These are phyloP conservation scores for Backusella mclennaniae DNA, from an alignment of 192 early-diverging fungal genomes.

Conservation along the genomic window DNA sequence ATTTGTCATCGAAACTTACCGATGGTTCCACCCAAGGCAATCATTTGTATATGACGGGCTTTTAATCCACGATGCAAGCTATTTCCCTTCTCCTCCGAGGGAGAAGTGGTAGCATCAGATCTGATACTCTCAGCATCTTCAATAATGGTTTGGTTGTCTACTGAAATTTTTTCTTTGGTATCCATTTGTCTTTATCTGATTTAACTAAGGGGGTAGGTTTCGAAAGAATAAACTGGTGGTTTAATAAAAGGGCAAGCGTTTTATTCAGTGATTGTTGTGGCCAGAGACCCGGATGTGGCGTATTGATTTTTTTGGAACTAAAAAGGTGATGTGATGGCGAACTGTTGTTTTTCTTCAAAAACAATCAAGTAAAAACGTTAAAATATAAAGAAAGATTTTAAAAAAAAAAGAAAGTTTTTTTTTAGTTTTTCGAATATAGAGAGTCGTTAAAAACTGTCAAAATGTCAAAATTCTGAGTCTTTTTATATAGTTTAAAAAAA, in stretches of 20 bases:
- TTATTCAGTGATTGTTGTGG: slow-evolving; percentile 14
- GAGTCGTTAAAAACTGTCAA: background rate
- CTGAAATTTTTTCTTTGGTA: slow-evolving; percentile 12
- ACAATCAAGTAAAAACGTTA: background rate
- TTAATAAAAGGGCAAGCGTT: background rate
- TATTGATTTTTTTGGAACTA: background rate
- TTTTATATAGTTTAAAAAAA: no score
- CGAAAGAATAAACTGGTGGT: background rate
- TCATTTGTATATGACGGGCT: slow-evolving; percentile 37
- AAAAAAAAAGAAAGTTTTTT: background rate
- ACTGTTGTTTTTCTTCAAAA: background rate
- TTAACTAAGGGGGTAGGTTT: background rate
- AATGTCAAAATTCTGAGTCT: no score
- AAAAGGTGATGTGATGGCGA: background rate
- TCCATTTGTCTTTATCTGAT: background rate
- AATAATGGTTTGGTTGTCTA: background rate
- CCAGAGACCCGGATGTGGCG: slow-evolving; percentile 27
- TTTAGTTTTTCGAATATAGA: background rate
- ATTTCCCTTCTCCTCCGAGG: background rate
- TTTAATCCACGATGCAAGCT: slow-evolving; percentile 27
- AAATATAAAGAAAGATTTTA: background rate
- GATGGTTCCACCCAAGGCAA: slow-evolving; percentile 38
- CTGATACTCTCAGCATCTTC: slow-evolving; percentile 10
- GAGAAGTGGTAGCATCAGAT: background rate
- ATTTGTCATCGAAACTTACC: slow-evolving; percentile 37